Evolutionary conservation across 108 stramenopile genomes (phyloP).

Genomic region (Nitzschia sp.): DNA sequence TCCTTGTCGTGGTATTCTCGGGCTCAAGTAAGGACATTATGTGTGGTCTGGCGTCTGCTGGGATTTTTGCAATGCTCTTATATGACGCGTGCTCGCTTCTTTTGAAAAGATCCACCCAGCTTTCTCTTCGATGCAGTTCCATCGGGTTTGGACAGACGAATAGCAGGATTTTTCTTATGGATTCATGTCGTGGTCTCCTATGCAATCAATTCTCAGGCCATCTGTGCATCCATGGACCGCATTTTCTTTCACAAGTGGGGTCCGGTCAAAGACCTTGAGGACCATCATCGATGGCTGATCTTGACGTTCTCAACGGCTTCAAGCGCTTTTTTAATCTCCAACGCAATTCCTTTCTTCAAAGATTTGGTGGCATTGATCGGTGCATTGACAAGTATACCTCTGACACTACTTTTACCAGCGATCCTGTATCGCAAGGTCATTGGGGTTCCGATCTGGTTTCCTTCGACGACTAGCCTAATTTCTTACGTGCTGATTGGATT

Average conservation of each 20-base stretch:
- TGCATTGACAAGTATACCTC: conserved; percentile 63
- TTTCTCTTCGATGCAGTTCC: conserved; percentile 76
- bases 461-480: conserved; percentile 9
- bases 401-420: conserved; percentile 69
- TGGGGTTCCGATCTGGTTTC: conserved; percentile 23
- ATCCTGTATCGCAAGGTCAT: conserved; percentile 53
- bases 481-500: conserved; percentile 49
- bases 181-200: conserved; percentile 75
- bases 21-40: conserved; percentile 28
- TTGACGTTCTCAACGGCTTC: conserved; percentile 48
- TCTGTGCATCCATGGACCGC: conserved; percentile 73
- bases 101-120: conserved; percentile 48
- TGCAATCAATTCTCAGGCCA: conserved; percentile 78
- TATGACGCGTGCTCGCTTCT: not conserved
- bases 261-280: conserved; percentile 22
- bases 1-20: conserved; percentile 52
- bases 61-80: too few relatives aligned
- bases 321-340: conserved; percentile 59
- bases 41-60: too few relatives aligned
- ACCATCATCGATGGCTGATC: conserved; percentile 53
- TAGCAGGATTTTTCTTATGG: conserved; percentile 71
- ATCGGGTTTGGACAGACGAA: conserved; percentile 35
- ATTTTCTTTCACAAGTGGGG: conserved; percentile 39
- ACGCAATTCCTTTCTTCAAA: conserved; percentile 73
- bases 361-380: conserved; percentile 76